Evolutionary conservation across 306 rosid species (phyloP), one percentile per base, ranked within the genome.

Genomic region (Cyclanthera cordifolia): DNA sequence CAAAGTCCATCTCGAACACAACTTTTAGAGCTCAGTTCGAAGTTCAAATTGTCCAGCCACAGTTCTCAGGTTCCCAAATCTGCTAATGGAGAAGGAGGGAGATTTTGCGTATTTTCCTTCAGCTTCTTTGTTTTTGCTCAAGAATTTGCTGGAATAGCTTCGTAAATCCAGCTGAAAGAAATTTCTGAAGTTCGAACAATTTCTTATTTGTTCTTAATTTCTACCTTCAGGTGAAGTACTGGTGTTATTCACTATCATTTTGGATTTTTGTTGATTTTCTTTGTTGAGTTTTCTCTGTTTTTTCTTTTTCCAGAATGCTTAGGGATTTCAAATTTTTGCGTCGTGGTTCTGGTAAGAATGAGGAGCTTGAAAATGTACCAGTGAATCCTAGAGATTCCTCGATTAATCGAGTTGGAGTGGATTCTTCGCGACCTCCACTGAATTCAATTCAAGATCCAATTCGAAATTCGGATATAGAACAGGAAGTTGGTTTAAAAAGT

Each of bases 271-370:
- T 32, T n/a, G 8, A 28, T n/a, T 60, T 24, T 50, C n/a, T 5
- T 67, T 67, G 14, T 28, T 45, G 13, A n/a, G 24, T 46, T 27
- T 5, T 67, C 16, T 4, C 32, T 53, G 37, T 49, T 61, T 17
- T 58, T 30, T 5, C 0, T 10, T 30, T 10, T 30, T 53, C 9
- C 49, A 93, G 96, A 77, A 93, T 93, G 98, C 73, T 87, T 74
- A 84, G 88, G 82, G 98, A 93, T 70, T 85, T 73, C 72, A 93
- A 87, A 32, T 75, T 80, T 58, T 56, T 90, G 19, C 89, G 94
- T 37, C 87, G 88, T 74, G 83, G 75, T 73, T 71, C 85, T 1
- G 77, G 69, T 16, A 87, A 85, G 80, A 67, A 56, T 17, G 98
- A 87, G 45, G 98, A 93, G 78, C 21, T 71, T 0, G 98, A 93